A percentile compares a stretch with the other conserved stretches of the same genome.
These are phyloP conservation scores for Alloascoidea africana DNA, from an alignment of 805 yeast genomes.

Conservation along the genomic window DNA sequence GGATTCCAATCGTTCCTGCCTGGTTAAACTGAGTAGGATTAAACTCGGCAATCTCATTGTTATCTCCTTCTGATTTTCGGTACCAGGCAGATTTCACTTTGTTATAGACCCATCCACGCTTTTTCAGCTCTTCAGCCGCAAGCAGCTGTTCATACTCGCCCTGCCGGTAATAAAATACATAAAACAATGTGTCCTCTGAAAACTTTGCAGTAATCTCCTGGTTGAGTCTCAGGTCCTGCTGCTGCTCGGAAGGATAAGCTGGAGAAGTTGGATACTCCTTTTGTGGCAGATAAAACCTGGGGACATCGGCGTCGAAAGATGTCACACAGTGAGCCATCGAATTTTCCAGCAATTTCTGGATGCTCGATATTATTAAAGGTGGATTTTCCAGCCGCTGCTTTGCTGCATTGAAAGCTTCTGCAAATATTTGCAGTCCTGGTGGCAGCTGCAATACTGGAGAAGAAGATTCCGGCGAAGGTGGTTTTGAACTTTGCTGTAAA, in stretches of 20 bases:
- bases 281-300: conserved; percentile 60
- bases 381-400: conserved; percentile 32
- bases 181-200: conserved; percentile 79
- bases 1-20: no score
- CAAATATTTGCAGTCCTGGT: conserved; percentile 24
- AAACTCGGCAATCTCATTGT: no score
- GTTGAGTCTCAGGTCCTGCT: conserved; percentile 35
- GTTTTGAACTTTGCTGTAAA: conserved; percentile 6
- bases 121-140: conserved; percentile 68
- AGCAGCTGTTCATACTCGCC: conserved; percentile 57
- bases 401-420: conserved; percentile 23
- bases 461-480: conserved; percentile 6
- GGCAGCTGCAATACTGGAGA: conserved; percentile 15
- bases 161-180: conserved; percentile 78
- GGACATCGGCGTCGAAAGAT: conserved; percentile 78
- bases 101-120: conserved; percentile 75
- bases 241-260: conserved; percentile 78
- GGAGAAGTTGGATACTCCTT: conserved; percentile 83
- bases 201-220: conserved; percentile 49
- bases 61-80: background rate
- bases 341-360: conserved; percentile 49
- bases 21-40: no score
- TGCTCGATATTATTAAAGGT: conserved; percentile 30
- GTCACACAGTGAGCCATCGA: conserved; percentile 87
- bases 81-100: conserved; percentile 65